These are phyloP conservation scores for Tuber microsphaerosporum DNA, from an alignment of 495 filamentous ascomycete genomes.

Conservation along the genomic window DNA sequence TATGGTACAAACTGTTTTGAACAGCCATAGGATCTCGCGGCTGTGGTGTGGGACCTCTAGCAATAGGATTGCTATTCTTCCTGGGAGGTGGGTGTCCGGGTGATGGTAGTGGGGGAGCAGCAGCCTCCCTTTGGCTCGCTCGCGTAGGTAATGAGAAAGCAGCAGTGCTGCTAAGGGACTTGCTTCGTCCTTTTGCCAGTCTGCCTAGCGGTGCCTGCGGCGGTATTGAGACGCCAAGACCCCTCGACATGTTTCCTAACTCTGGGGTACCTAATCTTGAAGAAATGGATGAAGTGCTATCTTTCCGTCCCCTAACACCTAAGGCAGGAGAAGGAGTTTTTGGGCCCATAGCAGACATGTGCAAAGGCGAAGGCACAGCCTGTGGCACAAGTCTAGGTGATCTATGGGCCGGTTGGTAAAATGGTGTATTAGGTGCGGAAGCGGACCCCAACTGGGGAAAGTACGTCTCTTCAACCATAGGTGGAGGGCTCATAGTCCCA, in stretches of 20 bases:
- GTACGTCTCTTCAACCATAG: slow-evolving; percentile 14
- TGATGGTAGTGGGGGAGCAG: slow-evolving; percentile 33
- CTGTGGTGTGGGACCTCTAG: slow-evolving; percentile 29
- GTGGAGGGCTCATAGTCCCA: slow-evolving; percentile 20
- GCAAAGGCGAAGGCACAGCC: slow-evolving; percentile 28
- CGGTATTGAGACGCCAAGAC: slow-evolving; percentile 38
- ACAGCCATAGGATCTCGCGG: slow-evolving; percentile 27
- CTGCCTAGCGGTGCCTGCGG: slow-evolving; percentile 15
- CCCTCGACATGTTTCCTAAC: slow-evolving; percentile 18
- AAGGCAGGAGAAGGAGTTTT: slow-evolving; percentile 27
- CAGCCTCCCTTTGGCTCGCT: slow-evolving; percentile 26
- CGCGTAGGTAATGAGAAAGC: slow-evolving; percentile 30
- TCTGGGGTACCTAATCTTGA: slow-evolving; percentile 32
- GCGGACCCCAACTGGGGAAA: slow-evolving; percentile 12
- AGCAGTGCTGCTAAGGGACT: slow-evolving; percentile 33
- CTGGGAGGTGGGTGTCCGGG: slow-evolving; percentile 28
- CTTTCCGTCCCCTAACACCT: slow-evolving; percentile 28
- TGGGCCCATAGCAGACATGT: slow-evolving; percentile 16
- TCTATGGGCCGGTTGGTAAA: slow-evolving; percentile 21
- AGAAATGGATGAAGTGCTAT: slow-evolving; percentile 30
- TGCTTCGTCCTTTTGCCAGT: slow-evolving; percentile 36
- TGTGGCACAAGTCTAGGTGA: slow-evolving; percentile 32
- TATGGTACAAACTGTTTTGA: slow-evolving; percentile 32
- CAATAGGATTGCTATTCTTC: slow-evolving; percentile 31
- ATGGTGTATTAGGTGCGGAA: slow-evolving; percentile 29